phyloP scores from a whole-genome alignment of 345 rosid genomes.

The Citrus reticulata region DNA sequence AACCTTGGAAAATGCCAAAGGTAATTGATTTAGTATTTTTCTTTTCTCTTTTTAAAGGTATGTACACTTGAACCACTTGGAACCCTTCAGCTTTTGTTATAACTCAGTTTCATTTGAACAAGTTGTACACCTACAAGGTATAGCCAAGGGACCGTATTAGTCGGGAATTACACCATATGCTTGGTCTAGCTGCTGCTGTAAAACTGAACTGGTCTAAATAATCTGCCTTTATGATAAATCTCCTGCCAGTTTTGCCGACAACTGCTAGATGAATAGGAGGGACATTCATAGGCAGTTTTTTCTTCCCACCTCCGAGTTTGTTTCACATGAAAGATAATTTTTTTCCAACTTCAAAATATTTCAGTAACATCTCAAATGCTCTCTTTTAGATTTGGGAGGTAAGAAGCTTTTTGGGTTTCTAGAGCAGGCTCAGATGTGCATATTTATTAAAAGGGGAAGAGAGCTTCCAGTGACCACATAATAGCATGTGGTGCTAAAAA shows the following conservation, averaged over 20 bases:
- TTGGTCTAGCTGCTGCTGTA: conserved; percentile 29
- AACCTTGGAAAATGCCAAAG: background rate
- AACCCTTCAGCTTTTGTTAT: background rate
- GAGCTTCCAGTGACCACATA: background rate
- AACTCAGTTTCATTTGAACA: background rate
- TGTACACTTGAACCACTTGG: background rate
- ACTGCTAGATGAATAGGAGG: conserved; percentile 33
- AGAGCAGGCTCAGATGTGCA: background rate
- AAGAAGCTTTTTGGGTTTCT: background rate
- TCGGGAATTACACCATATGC: conserved; percentile 20
- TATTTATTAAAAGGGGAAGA: background rate
- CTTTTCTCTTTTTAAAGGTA: background rate
- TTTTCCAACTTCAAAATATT: conserved; percentile 25
- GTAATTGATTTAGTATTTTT: background rate
- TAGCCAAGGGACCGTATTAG: conserved; percentile 28
- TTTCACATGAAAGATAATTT: conserved; percentile 19
- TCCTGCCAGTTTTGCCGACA: conserved; percentile 26
- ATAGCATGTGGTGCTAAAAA: background rate
- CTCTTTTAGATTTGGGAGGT: background rate
- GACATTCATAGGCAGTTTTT: conserved; percentile 28
- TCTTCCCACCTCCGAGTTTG: conserved; percentile 19
- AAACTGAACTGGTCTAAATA: conserved; percentile 30
- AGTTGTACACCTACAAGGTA: conserved; percentile 19
- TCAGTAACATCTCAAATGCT: conserved; percentile 16
- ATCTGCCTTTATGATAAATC: conserved; percentile 26